phyloP scores from a whole-genome alignment of 1,139 yeast species.

The Yamadazyma kanchanaburiensis region DNA sequence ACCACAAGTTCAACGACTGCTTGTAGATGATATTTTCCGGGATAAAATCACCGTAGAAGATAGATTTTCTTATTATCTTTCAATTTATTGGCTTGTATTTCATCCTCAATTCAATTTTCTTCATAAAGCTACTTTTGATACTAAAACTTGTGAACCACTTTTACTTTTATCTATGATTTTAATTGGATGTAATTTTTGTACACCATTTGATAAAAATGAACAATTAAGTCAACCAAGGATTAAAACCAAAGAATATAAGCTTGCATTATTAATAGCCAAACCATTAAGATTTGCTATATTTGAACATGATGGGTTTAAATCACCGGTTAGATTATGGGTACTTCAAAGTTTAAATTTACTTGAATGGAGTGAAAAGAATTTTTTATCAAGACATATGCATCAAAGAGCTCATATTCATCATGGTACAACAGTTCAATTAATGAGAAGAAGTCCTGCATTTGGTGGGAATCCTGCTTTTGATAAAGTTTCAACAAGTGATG shows the following conservation, averaged over 20 bases:
- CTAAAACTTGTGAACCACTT: slow-evolving; percentile 53
- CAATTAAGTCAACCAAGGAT: slow-evolving; percentile 11
- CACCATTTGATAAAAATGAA: slow-evolving; percentile 13
- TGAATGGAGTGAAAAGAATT: slow-evolving; percentile 69
- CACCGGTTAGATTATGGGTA: slow-evolving; percentile 64
- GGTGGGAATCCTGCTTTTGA: slow-evolving; percentile 57
- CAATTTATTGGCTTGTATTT: slow-evolving; percentile 54
- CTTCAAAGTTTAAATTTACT: slow-evolving; percentile 61
- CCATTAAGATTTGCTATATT: slow-evolving; percentile 65
- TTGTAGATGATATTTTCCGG: slow-evolving; percentile 19
- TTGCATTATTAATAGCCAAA: slow-evolving; percentile 46
- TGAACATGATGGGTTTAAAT: slow-evolving; percentile 55
- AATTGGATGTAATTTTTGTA: slow-evolving; percentile 46
- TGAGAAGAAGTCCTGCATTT: slow-evolving; percentile 67
- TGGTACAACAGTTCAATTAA: slow-evolving; percentile 71
- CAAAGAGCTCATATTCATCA: slow-evolving; percentile 78
- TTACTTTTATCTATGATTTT: slow-evolving; percentile 55
- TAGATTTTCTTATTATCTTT: slow-evolving; percentile 29
- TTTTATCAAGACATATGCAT: slow-evolving; percentile 56
- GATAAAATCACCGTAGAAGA: slow-evolving; percentile 23
- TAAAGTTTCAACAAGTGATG: slow-evolving; percentile 12
- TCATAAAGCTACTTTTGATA: slow-evolving; percentile 61
- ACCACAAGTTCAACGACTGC: slow-evolving; percentile 14
- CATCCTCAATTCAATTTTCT: slow-evolving; percentile 63
- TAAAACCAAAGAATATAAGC: slow-evolving; percentile 28